Evolutionary conservation across 768 basidiomycete genomes (phyloP).

Genomic region (Boletus rex-veris): DNA sequence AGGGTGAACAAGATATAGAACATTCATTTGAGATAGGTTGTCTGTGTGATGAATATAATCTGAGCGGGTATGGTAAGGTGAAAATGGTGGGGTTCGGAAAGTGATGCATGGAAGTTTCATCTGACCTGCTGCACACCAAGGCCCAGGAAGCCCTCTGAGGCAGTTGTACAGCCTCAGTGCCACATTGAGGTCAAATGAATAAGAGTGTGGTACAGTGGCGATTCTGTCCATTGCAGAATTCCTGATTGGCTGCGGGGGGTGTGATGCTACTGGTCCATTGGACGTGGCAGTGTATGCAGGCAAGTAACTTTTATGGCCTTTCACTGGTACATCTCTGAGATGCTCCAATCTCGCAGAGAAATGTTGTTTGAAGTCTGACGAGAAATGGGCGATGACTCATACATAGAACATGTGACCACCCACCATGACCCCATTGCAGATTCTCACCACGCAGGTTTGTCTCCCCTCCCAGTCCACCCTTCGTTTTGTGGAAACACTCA

Average conservation of each 20-base stretch:
- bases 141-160: neutral
- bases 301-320: neutral
- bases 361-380: neutral
- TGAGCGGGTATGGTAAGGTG: neutral
- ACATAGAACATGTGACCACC: neutral
- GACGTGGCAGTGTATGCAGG: neutral
- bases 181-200: neutral
- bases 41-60: neutral
- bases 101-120: slow-evolving; percentile 2
- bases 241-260: neutral
- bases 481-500: neutral
- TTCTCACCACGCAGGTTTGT: neutral
- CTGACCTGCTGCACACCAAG: neutral
- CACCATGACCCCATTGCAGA: neutral
- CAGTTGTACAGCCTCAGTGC: neutral
- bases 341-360: neutral
- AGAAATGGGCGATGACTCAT: neutral
- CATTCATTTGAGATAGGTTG: neutral
- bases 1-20: neutral
- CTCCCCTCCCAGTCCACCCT: neutral
- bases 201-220: no score
- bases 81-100: neutral
- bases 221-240: neutral
- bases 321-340: neutral
- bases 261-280: neutral